Conservation (phyloP, 2,329 filamentous ascomycete species). For the Calonectria hongkongensis region DNA sequence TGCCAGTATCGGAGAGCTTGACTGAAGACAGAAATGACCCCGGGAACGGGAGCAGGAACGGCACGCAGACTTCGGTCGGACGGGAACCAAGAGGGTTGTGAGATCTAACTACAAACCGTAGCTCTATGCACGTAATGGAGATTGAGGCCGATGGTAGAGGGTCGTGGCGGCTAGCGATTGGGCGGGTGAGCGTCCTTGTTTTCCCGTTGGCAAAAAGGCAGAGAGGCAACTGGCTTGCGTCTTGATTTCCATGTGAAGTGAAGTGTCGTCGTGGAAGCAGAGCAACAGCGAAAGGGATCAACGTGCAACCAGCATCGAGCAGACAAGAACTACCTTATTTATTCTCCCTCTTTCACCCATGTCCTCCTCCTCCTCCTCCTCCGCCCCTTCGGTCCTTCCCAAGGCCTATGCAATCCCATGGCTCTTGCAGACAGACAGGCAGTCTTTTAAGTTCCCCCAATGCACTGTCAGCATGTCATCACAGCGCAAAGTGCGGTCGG, state of each 20-base stretch:
- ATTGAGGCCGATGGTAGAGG: slow-evolving; percentile 16
- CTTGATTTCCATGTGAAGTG: slow-evolving; percentile 17
- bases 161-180: slow-evolving; percentile 14
- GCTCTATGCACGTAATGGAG: slow-evolving; percentile 8
- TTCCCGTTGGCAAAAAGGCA: background rate
- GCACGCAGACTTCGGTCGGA: slow-evolving; percentile 27
- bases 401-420: background rate
- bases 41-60: slow-evolving; percentile 32
- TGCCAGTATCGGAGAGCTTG: background rate
- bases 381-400: background rate
- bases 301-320: background rate
- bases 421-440: slow-evolving; percentile 15
- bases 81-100: slow-evolving; percentile 20
- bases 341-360: slow-evolving; percentile 1
- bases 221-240: background rate
- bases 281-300: background rate
- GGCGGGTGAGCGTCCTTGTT: slow-evolving; percentile 1
- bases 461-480: slow-evolving; percentile 25
- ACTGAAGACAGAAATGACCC: background rate
- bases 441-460: slow-evolving; percentile 19
- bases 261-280: background rate
- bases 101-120: slow-evolving; percentile 6
- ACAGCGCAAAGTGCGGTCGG: background rate
- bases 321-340: background rate
- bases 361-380: background rate